A percentile compares a stretch with the other conserved stretches of the same genome.
These are phyloP conservation scores for Cyberlindnera mycetangii DNA, from an alignment of 805 yeast species.

Conservation along the genomic window DNA sequence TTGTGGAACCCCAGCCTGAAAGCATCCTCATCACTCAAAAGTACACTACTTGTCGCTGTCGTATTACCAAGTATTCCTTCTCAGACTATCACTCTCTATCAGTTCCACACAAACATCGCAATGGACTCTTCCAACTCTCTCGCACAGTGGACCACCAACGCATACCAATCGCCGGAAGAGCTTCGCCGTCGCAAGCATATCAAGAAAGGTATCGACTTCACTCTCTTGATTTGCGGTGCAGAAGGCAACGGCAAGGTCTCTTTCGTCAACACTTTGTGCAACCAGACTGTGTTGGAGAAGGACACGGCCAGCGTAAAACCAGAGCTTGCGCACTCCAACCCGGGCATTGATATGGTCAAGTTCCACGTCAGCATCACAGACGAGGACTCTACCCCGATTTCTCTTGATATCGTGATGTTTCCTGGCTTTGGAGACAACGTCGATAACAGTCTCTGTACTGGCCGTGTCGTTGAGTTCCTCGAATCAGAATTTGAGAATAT, in stretches of 20 bases:
- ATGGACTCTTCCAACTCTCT: background rate
- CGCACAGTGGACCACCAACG: conserved; percentile 3
- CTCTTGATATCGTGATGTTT: conserved; percentile 61
- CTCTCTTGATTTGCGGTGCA: conserved; percentile 68
- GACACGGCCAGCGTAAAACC: conserved; percentile 28
- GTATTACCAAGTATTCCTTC: too few relatives aligned
- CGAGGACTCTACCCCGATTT: conserved; percentile 48
- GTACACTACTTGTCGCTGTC: too few relatives aligned
- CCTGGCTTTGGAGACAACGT: conserved; percentile 79
- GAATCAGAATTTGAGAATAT: conserved; percentile 71
- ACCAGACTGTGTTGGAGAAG: conserved; percentile 39
- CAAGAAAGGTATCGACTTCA: conserved; percentile 59
- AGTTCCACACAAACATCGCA: background rate
- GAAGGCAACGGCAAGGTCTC: conserved; percentile 75
- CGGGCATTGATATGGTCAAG: conserved; percentile 42
- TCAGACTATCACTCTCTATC: background rate
- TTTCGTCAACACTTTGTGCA: conserved; percentile 67
- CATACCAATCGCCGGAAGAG: conserved; percentile 32
- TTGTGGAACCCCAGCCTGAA: background rate
- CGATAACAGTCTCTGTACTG: conserved; percentile 52
- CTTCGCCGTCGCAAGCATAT: conserved; percentile 59
- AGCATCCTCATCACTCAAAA: background rate
- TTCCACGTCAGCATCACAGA: conserved; percentile 55
- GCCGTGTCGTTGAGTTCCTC: conserved; percentile 54
- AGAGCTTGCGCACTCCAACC: conserved; percentile 33